Evolutionary conservation across 169 alveolate species (phyloP).

Genomic region (Cryptosporidium parvum): DNA sequence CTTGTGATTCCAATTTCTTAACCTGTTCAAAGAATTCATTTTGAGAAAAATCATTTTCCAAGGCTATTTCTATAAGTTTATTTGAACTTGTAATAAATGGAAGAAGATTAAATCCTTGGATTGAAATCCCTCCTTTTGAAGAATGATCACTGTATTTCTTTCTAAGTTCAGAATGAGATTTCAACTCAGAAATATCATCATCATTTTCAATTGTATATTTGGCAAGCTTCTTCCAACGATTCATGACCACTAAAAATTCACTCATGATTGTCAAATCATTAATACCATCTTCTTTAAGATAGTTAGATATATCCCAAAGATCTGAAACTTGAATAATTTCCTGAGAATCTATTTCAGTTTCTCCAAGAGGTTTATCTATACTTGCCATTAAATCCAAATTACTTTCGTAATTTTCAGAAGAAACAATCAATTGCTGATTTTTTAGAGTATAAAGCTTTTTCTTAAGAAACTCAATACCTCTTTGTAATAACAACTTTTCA

Average conservation of each 20-base stretch:
- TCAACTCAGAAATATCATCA: not conserved
- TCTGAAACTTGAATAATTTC: constrained; percentile 27
- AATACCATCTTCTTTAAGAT: constrained; percentile 56
- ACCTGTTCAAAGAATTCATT: constrained; percentile 16
- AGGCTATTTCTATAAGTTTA: constrained; percentile 39
- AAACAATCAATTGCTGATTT: constrained; percentile 35
- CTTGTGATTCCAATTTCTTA: constrained; percentile 15
- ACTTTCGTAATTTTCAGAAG: constrained; percentile 8
- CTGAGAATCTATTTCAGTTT: constrained; percentile 8
- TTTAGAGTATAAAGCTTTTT: constrained; percentile 46
- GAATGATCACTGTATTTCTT: not conserved
- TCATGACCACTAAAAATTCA: constrained; percentile 32
- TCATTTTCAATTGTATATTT: not conserved
- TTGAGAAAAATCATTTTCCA: constrained; percentile 31
- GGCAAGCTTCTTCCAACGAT: constrained; percentile 45
- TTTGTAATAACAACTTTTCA: constrained; percentile 30
- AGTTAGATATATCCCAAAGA: constrained; percentile 59
- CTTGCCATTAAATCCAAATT: constrained; percentile 43
- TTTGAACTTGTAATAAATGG: constrained; percentile 55
- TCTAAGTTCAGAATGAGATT: not conserved
- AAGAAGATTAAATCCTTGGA: constrained; percentile 1
- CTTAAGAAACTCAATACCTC: constrained; percentile 57
- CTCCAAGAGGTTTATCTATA: constrained; percentile 33
- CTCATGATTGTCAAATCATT: constrained; percentile 53
- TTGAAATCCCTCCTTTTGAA: not conserved